Percentiles rank a stretch among this genome's conserved stretches.
Evolutionary conservation across 805 yeast species (phyloP).

Genomic region (Ogataea paraovalis): DNA sequence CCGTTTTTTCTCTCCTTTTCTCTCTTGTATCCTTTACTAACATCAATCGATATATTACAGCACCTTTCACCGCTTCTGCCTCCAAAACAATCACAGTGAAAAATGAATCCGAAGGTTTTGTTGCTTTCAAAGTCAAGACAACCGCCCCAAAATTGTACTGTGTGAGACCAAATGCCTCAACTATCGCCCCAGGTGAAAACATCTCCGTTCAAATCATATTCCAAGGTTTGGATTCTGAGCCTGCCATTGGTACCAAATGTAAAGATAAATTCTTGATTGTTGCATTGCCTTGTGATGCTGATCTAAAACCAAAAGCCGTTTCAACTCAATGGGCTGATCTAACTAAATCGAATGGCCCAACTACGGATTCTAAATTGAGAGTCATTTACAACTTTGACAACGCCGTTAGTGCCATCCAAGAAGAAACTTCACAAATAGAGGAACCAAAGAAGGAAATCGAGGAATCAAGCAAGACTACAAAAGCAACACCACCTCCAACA

Average conservation of each 20-base stretch:
- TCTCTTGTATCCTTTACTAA: background rate
- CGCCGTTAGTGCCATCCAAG: slow-evolving; percentile 29
- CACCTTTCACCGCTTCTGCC: slow-evolving; percentile 70
- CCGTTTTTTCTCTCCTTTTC: background rate
- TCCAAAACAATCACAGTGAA: slow-evolving; percentile 56
- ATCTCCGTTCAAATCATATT: slow-evolving; percentile 76
- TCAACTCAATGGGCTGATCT: slow-evolving; percentile 74
- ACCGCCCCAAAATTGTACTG: slow-evolving; percentile 95
- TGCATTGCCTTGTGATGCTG: slow-evolving; percentile 69
- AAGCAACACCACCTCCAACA: background rate
- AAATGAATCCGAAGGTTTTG: slow-evolving; percentile 51
- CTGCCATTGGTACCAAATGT: slow-evolving; percentile 69
- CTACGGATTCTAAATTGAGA: slow-evolving; percentile 29
- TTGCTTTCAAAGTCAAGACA: slow-evolving; percentile 94
- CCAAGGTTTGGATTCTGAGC: slow-evolving; percentile 77
- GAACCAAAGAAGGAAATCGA: background rate
- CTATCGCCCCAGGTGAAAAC: slow-evolving; percentile 69
- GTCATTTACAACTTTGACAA: slow-evolving; percentile 29
- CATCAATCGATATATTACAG: slow-evolving; percentile 32
- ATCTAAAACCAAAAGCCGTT: slow-evolving; percentile 50
- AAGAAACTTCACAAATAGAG: slow-evolving; percentile 22
- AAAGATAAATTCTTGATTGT: slow-evolving; percentile 91
- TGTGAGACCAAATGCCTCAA: slow-evolving; percentile 92
- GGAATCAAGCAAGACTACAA: no score
- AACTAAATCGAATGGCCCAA: slow-evolving; percentile 46